Percentiles rank a stretch among this genome's conserved stretches.
Conservation (phyloP, 345 rosid species). For the Raphanus raphanistrum region DNA sequence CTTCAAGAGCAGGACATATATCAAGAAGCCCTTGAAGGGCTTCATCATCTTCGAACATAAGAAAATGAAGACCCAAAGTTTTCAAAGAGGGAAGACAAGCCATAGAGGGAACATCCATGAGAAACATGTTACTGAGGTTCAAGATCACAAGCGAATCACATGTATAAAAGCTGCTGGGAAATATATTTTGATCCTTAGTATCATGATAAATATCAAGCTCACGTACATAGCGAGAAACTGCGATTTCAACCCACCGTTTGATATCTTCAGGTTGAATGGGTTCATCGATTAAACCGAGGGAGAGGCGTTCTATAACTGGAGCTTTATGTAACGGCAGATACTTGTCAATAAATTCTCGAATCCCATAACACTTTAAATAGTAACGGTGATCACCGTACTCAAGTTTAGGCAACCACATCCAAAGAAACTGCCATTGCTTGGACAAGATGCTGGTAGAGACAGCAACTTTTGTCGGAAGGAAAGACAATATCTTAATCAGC, state of each 20-base stretch:
- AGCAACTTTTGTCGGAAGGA: background rate
- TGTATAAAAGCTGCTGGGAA: background rate
- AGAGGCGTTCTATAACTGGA: background rate
- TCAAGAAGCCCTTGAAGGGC: background rate
- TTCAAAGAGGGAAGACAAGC: conserved; percentile 11
- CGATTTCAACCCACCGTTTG: background rate
- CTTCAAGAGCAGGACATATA: background rate
- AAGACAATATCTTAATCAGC: background rate
- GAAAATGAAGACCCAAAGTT: background rate
- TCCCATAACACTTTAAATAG: background rate
- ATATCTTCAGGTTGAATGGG: background rate
- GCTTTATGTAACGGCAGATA: background rate
- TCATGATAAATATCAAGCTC: background rate
- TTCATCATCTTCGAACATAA: background rate
- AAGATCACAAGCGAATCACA: background rate
- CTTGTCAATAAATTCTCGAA: background rate
- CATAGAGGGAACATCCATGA: background rate
- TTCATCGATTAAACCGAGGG: background rate
- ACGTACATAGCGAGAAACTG: background rate
- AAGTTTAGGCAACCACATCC: conserved; percentile 6
- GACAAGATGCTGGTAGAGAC: background rate
- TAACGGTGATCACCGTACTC: background rate
- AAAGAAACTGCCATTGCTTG: background rate
- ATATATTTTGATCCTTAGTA: background rate
- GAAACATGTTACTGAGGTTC: background rate